phyloP scores from a whole-genome alignment of 176 grass and related monocot genomes.

The Pontederia paniculata region DNA sequence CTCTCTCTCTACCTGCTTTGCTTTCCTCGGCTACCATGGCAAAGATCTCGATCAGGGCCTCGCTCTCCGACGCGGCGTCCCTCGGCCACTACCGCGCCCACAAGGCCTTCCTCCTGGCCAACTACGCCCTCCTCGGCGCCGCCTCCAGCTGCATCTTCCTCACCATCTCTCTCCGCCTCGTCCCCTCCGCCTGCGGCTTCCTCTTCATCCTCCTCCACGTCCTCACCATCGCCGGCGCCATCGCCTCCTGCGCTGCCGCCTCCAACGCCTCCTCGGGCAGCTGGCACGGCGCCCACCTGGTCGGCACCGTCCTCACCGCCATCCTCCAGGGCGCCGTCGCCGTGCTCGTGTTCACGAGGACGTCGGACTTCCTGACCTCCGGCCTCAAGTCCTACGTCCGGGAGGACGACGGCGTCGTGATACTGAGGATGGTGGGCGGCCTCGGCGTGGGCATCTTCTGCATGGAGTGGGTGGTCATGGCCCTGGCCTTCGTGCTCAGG shows the following conservation, averaged over 20 bases:
- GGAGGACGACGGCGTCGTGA: conserved; percentile 79
- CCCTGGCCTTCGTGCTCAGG: conserved; percentile 57
- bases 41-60: neutral
- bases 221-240: conserved; percentile 52
- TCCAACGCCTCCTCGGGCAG: conserved; percentile 23
- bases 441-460: conserved; percentile 69
- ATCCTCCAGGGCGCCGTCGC: conserved; percentile 64
- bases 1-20: too few species aligned
- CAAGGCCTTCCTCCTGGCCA: conserved; percentile 61
- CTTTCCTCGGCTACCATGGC: neutral
- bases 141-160: conserved; percentile 87
- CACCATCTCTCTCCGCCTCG: conserved; percentile 80
- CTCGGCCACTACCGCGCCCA: conserved; percentile 26
- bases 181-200: conserved; percentile 73
- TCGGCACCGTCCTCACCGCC: conserved; percentile 41
- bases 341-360: conserved; percentile 7
- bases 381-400: conserved; percentile 26
- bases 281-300: conserved; percentile 75
- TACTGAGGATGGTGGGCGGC: conserved; percentile 78
- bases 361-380: conserved; percentile 3
- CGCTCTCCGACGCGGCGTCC: neutral
- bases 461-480: conserved; percentile 70
- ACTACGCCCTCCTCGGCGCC: conserved; percentile 75
- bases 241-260: conserved; percentile 51
- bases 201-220: conserved; percentile 78